Conservation (phyloP, 176 grass and related monocot species). For the Oryza longistaminata region DNA sequence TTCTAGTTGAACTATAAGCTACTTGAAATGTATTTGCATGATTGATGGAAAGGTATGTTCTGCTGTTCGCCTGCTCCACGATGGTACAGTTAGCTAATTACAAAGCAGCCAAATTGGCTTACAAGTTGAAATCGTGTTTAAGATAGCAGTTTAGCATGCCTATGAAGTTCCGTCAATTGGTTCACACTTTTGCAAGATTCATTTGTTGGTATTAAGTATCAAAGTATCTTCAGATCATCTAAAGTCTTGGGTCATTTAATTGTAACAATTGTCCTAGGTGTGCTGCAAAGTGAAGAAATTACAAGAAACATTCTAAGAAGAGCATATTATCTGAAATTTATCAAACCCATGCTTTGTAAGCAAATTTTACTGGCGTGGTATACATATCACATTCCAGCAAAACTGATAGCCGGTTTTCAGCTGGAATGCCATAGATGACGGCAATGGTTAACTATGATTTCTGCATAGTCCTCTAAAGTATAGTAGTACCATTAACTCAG, state of each 20-base stretch:
- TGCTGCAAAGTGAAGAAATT: neutral
- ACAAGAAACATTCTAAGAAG: neutral
- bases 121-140: neutral
- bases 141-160: neutral
- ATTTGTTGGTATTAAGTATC: neutral
- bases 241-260: neutral
- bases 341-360: neutral
- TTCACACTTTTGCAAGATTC: neutral
- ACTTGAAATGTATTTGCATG: neutral
- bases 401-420: neutral
- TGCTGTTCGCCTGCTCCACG: neutral
- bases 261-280: neutral
- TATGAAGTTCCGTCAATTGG: neutral
- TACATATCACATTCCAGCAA: neutral
- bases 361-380: neutral
- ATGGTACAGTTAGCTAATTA: neutral
- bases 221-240: neutral
- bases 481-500: neutral
- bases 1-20: neutral
- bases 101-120: neutral
- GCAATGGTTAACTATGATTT: neutral
- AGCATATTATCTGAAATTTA: neutral
- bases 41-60: neutral
- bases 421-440: conserved; percentile 5
- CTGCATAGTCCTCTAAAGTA: neutral